Evolutionary conservation across 805 yeast species (phyloP).

Genomic region (Schwanniomyces vanrijiae): DNA sequence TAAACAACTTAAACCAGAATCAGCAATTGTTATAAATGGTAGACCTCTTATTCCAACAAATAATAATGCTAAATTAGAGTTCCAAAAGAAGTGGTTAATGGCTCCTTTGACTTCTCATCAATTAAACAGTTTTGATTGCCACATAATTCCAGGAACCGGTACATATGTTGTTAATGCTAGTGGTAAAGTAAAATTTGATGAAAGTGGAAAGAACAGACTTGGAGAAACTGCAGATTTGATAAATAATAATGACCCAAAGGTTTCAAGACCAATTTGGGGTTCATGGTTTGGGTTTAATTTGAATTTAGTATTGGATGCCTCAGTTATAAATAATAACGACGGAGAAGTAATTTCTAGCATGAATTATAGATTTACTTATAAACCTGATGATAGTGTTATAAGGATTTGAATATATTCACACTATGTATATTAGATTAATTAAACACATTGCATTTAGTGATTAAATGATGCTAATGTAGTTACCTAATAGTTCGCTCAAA

Average conservation of each 20-base stretch:
- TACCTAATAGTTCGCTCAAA: constrained; percentile 34
- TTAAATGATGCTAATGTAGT: constrained; percentile 20
- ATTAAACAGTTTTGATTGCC: constrained; percentile 64
- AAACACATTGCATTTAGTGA: constrained; percentile 3
- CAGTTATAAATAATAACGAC: constrained; percentile 30
- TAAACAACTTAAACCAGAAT: constrained; percentile 49
- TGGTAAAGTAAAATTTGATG: constrained; percentile 74
- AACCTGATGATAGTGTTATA: constrained; percentile 54
- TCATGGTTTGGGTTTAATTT: constrained; percentile 68
- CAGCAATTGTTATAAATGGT: constrained; percentile 60
- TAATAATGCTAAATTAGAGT: constrained; percentile 40
- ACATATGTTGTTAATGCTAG: constrained; percentile 50
- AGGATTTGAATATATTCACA: constrained; percentile 12
- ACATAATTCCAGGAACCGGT: constrained; percentile 65
- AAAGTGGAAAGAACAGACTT: constrained; percentile 63
- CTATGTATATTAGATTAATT: not conserved
- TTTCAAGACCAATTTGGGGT: constrained; percentile 60
- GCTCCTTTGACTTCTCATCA: constrained; percentile 62
- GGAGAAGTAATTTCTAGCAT: constrained; percentile 56
- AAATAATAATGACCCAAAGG: constrained; percentile 10
- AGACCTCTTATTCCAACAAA: constrained; percentile 43
- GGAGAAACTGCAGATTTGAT: constrained; percentile 64
- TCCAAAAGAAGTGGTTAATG: constrained; percentile 59
- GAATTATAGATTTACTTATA: constrained; percentile 65
- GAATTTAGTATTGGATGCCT: constrained; percentile 60